Base-by-base conservation (phyloP, 768 basidiomycete species). In the Xerocomellus intermedius region DNA sequence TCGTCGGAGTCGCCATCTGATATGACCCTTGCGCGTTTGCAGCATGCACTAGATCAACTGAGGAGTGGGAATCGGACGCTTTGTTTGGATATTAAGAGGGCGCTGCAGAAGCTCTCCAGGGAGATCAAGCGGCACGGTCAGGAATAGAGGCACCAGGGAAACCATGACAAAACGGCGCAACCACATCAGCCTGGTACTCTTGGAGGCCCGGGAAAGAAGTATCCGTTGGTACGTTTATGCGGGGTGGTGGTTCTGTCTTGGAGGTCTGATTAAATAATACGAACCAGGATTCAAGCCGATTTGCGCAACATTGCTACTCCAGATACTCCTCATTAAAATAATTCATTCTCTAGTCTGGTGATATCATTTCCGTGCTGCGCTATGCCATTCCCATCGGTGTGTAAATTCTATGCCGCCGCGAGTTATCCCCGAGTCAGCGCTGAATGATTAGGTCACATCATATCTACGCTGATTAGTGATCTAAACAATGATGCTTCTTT, bases 81-180 rank as follows among this genome's bases (percentile, higher is more conserved):
- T n/a, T 48, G 39, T 19, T 9, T 14, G 19, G 52, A 54, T 32
- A 48, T 54, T 21, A 54, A 54, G 22, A 32, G 47, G 24, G 45
- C 52, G 8, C 21, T 54, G 14, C 39, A 26, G 17, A 52, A 30
- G 35, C 51, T 52, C 9, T 46, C 42, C 10, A 19, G 35, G 43
- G 33, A 52, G 19, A 45, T 52, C 12, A 36, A 38, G 10, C 51
- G 28, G 14, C 32, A 19, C 17, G 24, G 26, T 36, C 21, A 42
- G 17, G 33, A 46, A 14, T 21, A 32, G 22, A 19, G 8, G 33
- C 30, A n/a, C n/a, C 14, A 4, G n/a, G 13, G 8, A 26, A 13
- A n/a, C n/a, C 33, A 33, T 33, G 33, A 24, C n/a, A n/a, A n/a
- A n/a, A n/a, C n/a, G n/a, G n/a, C n/a, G n/a, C n/a, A n/a, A n/a